Evolutionary conservation across 352 stramenopile species (phyloP).

Genomic region (Phytophthora tubulina): DNA sequence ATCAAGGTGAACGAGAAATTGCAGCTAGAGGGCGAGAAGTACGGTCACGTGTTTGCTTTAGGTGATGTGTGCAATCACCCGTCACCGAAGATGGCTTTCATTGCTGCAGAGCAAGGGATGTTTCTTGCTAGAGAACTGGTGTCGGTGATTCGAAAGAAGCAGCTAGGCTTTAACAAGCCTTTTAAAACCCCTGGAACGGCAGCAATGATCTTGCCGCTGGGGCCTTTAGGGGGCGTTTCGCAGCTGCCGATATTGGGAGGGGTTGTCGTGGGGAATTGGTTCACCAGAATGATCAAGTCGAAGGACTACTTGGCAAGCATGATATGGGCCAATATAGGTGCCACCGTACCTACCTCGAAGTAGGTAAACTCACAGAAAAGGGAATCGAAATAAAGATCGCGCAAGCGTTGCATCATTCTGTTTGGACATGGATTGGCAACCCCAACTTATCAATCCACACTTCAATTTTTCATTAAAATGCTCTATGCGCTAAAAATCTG

Average conservation of each 20-base stretch:
- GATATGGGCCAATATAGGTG: slow-evolving; percentile 29
- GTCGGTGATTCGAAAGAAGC: slow-evolving; percentile 29
- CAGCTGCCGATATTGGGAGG: slow-evolving; percentile 46
- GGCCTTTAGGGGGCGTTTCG: slow-evolving; percentile 42
- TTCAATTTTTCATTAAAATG: too few relatives aligned
- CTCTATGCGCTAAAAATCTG: too few relatives aligned
- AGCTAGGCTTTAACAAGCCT: slow-evolving; percentile 32
- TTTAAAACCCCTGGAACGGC: slow-evolving; percentile 32
- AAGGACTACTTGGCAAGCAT: slow-evolving; percentile 45
- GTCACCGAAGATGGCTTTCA: slow-evolving; percentile 48
- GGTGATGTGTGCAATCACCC: slow-evolving; percentile 51
- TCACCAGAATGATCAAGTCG: slow-evolving; percentile 43
- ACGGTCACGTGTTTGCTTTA: slow-evolving; percentile 48
- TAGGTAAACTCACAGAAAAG: too few relatives aligned
- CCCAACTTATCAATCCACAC: too few relatives aligned
- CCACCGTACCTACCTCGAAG: not conserved
- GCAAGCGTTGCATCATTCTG: too few relatives aligned
- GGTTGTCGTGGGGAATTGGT: slow-evolving; percentile 42
- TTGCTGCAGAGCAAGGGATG: slow-evolving; percentile 40
- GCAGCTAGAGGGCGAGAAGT: slow-evolving; percentile 40
- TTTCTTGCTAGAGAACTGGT: slow-evolving; percentile 38
- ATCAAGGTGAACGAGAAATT: slow-evolving; percentile 44
- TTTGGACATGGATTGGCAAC: too few relatives aligned
- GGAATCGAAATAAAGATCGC: too few relatives aligned
- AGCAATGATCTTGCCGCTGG: slow-evolving; percentile 47